Percentiles rank a stretch among this genome's conserved stretches.
These are phyloP conservation scores for Rubia peregrina DNA, from an alignment of 305 asterid species.

Conservation along the genomic window DNA sequence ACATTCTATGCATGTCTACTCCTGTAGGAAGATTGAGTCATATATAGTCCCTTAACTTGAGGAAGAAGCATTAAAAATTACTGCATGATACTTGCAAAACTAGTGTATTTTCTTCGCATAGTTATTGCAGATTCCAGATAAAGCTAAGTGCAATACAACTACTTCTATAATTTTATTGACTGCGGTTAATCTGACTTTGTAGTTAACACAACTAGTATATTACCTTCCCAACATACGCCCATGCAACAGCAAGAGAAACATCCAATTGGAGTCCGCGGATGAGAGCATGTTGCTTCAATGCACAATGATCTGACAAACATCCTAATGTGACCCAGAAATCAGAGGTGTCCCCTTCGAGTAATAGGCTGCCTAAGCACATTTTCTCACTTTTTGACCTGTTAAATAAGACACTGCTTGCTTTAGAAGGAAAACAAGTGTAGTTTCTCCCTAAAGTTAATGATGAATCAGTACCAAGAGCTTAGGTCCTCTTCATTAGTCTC, in stretches of 20 bases:
- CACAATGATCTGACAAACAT: slow-evolving; percentile 54
- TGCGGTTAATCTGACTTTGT: not conserved
- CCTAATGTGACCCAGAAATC: slow-evolving; percentile 97
- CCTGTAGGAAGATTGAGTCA: not conserved
- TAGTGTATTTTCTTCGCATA: not conserved
- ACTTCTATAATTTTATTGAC: not conserved
- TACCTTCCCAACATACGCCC: slow-evolving; percentile 98
- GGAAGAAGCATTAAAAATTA: not conserved
- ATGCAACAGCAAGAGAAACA: slow-evolving; percentile 83
- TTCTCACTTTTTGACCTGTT: slow-evolving; percentile 85
- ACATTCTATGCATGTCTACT: not conserved
- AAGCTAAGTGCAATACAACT: not conserved
- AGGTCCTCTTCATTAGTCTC: slow-evolving; percentile 40
- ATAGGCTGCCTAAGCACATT: slow-evolving; percentile 81
- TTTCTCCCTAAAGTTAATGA: slow-evolving; percentile 13
- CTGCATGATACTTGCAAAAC: not conserved
- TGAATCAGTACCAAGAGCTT: slow-evolving; percentile 42
- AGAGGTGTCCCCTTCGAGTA: slow-evolving; percentile 76
- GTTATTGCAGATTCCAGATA: not conserved
- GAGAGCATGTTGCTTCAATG: slow-evolving; percentile 85
- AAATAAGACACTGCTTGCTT: slow-evolving; percentile 24
- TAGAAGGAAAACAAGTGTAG: slow-evolving; percentile 25
- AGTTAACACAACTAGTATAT: slow-evolving; percentile 4
- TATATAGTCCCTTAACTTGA: not conserved
- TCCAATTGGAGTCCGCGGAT: slow-evolving; percentile 86